Base-by-base conservation (phyloP, 768 basidiomycete species). In the Tylopilus plumbeoviolaceoides region DNA sequence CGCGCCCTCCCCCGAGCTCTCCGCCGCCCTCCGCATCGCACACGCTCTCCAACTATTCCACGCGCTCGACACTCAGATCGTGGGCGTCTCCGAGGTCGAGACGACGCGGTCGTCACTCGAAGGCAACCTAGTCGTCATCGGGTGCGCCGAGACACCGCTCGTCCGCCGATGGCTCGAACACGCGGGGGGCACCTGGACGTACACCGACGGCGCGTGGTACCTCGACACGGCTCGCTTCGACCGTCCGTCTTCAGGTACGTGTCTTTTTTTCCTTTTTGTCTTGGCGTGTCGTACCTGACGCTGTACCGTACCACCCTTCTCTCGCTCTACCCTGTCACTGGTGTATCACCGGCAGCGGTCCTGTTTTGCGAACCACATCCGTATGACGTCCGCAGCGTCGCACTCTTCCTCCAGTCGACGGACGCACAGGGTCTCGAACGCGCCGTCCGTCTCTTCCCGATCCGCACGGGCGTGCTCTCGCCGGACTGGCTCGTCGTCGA, bases 401-500 rank as follows among this genome's bases (percentile, higher is more conserved):
- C 72, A 38, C 67, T 91, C 7, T 82, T 91, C 58, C 68, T 93
- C 23, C 70, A 84, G 14, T 82, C 80, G 15, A 78, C 79, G 5
- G 82, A 84, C 56, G 58, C 60, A 0, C 59, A 66, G 1, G 85
- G 84, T 3, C 72, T 91, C 5, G 93, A 95, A 66, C 74, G 83
- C 48, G 82, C 78, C 1, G 66, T 78, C 2, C 78, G 87, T 42
- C 70, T 93, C n/a, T 88, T 95, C 63, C 92, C 93, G 5, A 79
- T 90, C 23, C 81, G 93, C 18, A 95, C 92, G 2, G 91, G 91
- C 4, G 75, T 92, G 3, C 67, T 82, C 9, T 75, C 80, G 1
- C 89, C 91, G 1, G 88, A 91, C 60, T 95, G 91, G 89, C 59
- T 91, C 7, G 75, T 91, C 17, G 72, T 85, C 4, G 77, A 80